Evolutionary conservation across 805 yeast genomes (phyloP), one percentile per base, ranked within the genome.

Genomic region (Babjeviella inositovora): DNA sequence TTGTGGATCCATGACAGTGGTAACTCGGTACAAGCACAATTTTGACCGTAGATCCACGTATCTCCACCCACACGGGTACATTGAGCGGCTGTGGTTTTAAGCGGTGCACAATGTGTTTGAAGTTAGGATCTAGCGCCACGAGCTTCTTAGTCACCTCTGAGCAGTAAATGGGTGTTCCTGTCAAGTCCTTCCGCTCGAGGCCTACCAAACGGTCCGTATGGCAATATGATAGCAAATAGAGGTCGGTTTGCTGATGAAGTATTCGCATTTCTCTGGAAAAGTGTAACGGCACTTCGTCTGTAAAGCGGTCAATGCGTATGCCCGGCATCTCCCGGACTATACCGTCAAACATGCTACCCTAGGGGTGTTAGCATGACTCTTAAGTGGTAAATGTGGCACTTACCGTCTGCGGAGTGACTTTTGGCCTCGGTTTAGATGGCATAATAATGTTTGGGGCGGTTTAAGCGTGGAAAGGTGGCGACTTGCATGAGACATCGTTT

Each of bases 1-100:
- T 63, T 3, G 53, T 49, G 4, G 72, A 52, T 4, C 76, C 77
- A 8, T 72, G 66, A 34, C 77, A 70, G 32, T 70, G 79, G 33
- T 67, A 54, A 1, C 70, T 55, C 5, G 55, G 55, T 3, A 70
- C 46, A 14, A 60, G 34, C 2, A 67, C 57, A 2, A 68, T 39
- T 5, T 25, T 35, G 5, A 65, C 23, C 1, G 15, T 13, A 2
- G 24, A 19, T 5, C 23, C 33, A 17, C 29, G 36, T 11, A 33
- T 30, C 5, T 25, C 29, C 9, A 45, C 27, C 8, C 30, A 28
- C n/a, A 37, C 24, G 5, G 45, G 41, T 2, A 14, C 25, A 14
- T 47, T 41, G 11, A 28, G 35, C 9, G 36, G 38, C 21, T 36
- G 24, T 1, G 34, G 41, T 11, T 25, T 25, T 6, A 43, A 29